Base-by-base conservation (phyloP, 1,139 yeast species). In the Saccharomyces hybrid region DNA sequence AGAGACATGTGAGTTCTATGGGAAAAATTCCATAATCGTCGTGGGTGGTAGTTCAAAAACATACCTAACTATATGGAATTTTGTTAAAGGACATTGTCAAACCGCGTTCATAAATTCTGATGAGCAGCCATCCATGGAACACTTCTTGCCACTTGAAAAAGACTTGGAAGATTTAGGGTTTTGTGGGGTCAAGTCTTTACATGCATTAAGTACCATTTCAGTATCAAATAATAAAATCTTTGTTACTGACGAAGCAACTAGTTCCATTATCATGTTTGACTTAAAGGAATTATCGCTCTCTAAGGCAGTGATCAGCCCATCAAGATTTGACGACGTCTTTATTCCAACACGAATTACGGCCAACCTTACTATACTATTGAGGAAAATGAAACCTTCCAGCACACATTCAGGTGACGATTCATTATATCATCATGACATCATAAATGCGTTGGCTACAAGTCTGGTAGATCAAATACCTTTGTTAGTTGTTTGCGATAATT, bases 41-140 rank as follows among this genome's bases (percentile, higher is more conserved):
- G 75, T 81, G 16, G 95, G 93, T 0, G 96, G 95, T 0, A 79
- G 82, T 26, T 75, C 78, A 1, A 77, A 76, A 7, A 71, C 82
- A 0, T 85, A 85, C 59, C 76, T 85, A 7, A 78, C 87, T 0
- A 76, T 88, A 0, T 88, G 96, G 96, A 95, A 88, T 64, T 73
- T 88, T 9, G 83, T 88, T 20, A 75, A 77, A 31, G 73, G 82
- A 47, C 82, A 79, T 52, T 88, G 96, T 61, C 74, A 80, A 46
- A 83, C 80, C 61, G 78, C 85, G 0, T 73, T 79, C 42, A 70
- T 77, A 23, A 68, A 77, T 2, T 69, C 74, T 2, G 64, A 59
- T 5, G 57, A 58, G 28, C 59, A 58, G 9, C 64, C 65, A 1
- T 54, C 66, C 7, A 49, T 63, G 4, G 58, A 58, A 38, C 26